These are phyloP conservation scores for Ophiognomonia clavigignenti-juglandacearum DNA, from an alignment of 2,329 filamentous ascomycete genomes.

Conservation along the genomic window DNA sequence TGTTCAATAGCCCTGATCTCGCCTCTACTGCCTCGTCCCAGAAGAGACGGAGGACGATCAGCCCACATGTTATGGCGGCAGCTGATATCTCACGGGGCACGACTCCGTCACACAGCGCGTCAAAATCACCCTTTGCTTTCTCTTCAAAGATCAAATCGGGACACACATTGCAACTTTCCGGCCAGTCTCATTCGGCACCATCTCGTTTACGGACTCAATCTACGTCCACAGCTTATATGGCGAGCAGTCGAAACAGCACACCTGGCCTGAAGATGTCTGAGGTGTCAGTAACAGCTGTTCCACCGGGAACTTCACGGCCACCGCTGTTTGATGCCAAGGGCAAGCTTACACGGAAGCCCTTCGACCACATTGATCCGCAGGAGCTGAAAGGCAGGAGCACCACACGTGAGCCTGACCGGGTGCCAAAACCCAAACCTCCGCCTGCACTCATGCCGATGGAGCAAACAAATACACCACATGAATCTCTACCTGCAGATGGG, in stretches of 20 bases:
- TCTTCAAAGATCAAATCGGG: slow-evolving; percentile 32
- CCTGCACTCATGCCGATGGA: neutral
- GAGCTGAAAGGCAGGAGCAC: neutral
- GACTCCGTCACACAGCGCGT: neutral
- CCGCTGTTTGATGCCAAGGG: slow-evolving; percentile 36
- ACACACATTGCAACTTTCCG: slow-evolving; percentile 22
- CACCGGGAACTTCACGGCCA: neutral
- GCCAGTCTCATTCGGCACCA: slow-evolving; percentile 10
- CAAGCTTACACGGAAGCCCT: slow-evolving; percentile 39
- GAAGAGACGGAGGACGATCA: neutral
- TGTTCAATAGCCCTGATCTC: neutral
- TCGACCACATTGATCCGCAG: slow-evolving; percentile 29
- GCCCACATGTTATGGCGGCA: neutral
- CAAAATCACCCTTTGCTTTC: slow-evolving; percentile 29
- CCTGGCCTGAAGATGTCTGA: neutral
- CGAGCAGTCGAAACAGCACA: neutral
- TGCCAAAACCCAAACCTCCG: no score
- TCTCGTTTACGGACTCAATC: slow-evolving; percentile 5
- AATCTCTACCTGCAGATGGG: slow-evolving; percentile 22
- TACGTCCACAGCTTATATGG: neutral
- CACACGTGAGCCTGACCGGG: neutral
- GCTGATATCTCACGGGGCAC: neutral
- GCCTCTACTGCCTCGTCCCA: neutral
- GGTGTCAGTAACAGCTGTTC: neutral
- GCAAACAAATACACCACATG: neutral